Conservation (phyloP, 1,284 basidiomycete species). For the Inonotus hispidus region DNA sequence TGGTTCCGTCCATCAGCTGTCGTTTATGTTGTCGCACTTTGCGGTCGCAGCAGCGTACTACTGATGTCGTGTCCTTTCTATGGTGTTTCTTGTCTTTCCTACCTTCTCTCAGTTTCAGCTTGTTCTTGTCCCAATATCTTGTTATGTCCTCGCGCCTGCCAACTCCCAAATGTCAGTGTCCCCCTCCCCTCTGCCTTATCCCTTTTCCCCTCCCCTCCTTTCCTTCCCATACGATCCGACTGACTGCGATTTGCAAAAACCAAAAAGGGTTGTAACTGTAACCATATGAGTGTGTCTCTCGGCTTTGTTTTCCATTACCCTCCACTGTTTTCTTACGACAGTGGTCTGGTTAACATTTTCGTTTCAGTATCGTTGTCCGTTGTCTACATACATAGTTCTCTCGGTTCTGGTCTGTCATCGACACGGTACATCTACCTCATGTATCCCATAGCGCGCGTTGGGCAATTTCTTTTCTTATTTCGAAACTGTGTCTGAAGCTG, state of each 20-base stretch:
- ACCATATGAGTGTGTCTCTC: neutral
- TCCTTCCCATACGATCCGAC: neutral
- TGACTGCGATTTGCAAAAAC: neutral
- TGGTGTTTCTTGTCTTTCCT: neutral
- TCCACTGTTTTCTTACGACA: neutral
- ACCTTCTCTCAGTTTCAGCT: neutral
- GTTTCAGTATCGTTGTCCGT: neutral
- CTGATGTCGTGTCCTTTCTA: neutral
- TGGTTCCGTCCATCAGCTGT: too few relatives aligned
- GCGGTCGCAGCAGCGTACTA: too few relatives aligned
- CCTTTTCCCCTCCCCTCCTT: neutral
- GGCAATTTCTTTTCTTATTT: neutral
- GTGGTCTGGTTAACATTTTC: neutral
- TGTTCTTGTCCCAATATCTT: neutral
- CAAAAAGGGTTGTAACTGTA: conserved; percentile 16
- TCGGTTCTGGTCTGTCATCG: too few relatives aligned
- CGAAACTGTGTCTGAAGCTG: neutral
- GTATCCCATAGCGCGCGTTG: conserved; percentile 2
- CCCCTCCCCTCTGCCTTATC: neutral
- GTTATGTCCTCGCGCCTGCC: neutral
- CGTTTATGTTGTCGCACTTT: neutral
- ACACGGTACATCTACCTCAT: neutral
- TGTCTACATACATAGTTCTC: neutral
- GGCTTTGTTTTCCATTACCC: neutral
- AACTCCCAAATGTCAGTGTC: neutral